These are phyloP conservation scores for Lentinula sp. DNA, from an alignment of 768 basidiomycete genomes.

Conservation along the genomic window DNA sequence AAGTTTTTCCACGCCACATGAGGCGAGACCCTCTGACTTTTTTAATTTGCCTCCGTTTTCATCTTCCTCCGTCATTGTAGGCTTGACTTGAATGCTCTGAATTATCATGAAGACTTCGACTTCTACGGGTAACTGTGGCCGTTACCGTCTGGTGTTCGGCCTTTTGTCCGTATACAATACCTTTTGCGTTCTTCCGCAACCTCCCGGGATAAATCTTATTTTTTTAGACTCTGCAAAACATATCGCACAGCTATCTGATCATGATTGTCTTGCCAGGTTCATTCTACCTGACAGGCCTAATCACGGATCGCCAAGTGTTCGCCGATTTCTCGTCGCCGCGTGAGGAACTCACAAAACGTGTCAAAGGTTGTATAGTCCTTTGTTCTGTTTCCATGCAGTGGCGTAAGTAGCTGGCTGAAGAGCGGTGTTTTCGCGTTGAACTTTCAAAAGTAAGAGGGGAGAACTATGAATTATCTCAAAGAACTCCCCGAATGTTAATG, in stretches of 20 bases:
- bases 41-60: not conserved
- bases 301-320: not conserved
- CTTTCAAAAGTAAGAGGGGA: not conserved
- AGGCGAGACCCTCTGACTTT: not conserved
- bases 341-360: not conserved
- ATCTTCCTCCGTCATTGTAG: not conserved
- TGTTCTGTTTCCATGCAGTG: not conserved
- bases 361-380: not conserved
- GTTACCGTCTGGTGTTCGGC: not conserved
- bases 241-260: not conserved
- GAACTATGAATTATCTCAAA: not conserved
- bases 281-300: not conserved
- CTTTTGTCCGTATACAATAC: not conserved
- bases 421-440: not conserved
- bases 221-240: not conserved
- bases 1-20: not conserved
- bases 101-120: not conserved
- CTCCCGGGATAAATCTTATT: not conserved
- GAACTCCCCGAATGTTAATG: not conserved
- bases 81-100: not conserved
- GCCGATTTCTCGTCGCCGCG: not conserved
- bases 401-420: not conserved
- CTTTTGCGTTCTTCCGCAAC: not conserved
- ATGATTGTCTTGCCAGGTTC: not conserved
- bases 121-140: not conserved